phyloP scores from a whole-genome alignment of 495 filamentous ascomycete species.

The Daldinia caldariorum region DNA sequence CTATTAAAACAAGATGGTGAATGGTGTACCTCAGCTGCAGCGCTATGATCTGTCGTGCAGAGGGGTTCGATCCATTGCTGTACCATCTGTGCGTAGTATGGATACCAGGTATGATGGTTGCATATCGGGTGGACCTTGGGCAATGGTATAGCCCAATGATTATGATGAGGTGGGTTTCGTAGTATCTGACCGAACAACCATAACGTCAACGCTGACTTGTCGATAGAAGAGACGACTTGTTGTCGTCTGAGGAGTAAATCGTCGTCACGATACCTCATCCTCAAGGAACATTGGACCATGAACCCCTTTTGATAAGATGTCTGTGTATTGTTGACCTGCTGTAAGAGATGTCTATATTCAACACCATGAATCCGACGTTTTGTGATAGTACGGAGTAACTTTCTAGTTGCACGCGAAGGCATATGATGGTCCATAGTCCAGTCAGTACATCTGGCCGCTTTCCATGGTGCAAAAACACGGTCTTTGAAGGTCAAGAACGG shows the following conservation, averaged over 20 bases:
- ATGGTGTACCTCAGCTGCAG: not conserved
- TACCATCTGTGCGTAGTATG: constrained; percentile 11
- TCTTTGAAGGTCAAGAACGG: constrained; percentile 36
- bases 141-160: not conserved
- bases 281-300: constrained; percentile 25
- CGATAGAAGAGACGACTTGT: constrained; percentile 35
- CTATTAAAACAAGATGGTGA: constrained; percentile 22
- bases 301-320: constrained; percentile 34
- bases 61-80: constrained; percentile 14
- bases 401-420: constrained; percentile 38
- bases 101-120: constrained; percentile 26
- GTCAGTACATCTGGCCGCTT: constrained; percentile 29
- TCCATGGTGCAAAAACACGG: constrained; percentile 24
- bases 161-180: not conserved
- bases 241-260: constrained; percentile 29
- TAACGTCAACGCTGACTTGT: constrained; percentile 28
- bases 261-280: constrained; percentile 32
- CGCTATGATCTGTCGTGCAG: constrained; percentile 10
- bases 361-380: constrained; percentile 37
- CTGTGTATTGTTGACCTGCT: constrained; percentile 36
- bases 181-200: constrained; percentile 35
- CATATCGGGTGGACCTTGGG: constrained; percentile 26
- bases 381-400: constrained; percentile 37
- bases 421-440: constrained; percentile 41
- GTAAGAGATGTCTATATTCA: constrained; percentile 32